phyloP scores from a whole-genome alignment of 345 rosid genomes.

The Hypericum androsaemum region DNA sequence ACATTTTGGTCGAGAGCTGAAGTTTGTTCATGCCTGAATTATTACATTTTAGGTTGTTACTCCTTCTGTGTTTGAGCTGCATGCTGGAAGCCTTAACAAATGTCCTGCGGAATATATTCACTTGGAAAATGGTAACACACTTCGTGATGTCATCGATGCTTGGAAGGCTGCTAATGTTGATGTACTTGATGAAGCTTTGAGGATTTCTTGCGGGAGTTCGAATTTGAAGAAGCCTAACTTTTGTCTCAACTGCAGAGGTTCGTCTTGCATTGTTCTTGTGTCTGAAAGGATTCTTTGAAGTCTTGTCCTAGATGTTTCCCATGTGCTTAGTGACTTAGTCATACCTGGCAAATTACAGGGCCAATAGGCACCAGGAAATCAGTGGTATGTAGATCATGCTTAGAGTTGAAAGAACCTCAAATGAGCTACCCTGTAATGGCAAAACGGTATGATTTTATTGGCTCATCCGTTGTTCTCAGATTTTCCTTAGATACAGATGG shows the following conservation, averaged over 20 bases:
- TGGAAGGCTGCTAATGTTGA: constrained; percentile 55
- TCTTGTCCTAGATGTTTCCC: constrained; percentile 3
- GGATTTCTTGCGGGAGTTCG: constrained; percentile 37
- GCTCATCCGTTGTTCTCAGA: too few relatives aligned
- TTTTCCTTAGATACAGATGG: too few relatives aligned
- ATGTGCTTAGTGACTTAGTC: not conserved
- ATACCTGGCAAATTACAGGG: constrained; percentile 30
- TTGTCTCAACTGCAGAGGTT: constrained; percentile 90
- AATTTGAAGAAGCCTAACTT: constrained; percentile 37
- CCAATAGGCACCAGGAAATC: constrained; percentile 25
- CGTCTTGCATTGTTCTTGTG: constrained; percentile 15
- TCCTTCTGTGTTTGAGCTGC: constrained; percentile 54
- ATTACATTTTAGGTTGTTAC: constrained; percentile 40
- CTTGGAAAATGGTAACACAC: constrained; percentile 64
- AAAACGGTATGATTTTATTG: constrained; percentile 17
- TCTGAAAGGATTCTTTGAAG: not conserved
- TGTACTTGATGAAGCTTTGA: constrained; percentile 47
- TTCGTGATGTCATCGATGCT: constrained; percentile 75
- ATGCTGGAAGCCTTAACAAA: constrained; percentile 79
- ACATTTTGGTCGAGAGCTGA: not conserved
- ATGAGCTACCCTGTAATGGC: constrained; percentile 18
- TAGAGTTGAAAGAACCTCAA: constrained; percentile 28
- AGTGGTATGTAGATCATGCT: constrained; percentile 46
- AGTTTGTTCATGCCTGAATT: not conserved
- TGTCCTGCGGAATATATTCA: constrained; percentile 70